Evolutionary conservation across 495 filamentous ascomycete genomes (phyloP).

Genomic region (Penicillium roqueforti): DNA sequence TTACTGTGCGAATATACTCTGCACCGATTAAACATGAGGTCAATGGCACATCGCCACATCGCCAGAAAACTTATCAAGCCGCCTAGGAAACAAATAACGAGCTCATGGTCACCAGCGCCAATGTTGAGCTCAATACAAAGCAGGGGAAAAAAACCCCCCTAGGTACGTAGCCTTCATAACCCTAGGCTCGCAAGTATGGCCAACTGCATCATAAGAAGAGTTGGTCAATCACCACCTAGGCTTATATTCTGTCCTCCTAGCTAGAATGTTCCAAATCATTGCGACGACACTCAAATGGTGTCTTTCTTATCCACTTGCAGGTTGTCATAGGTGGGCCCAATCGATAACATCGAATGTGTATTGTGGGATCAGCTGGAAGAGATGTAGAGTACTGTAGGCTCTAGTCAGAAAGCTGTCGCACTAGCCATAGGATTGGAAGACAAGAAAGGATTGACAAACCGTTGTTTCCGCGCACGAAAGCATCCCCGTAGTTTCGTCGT

Average conservation of each 20-base stretch:
- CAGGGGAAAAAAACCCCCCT: background rate
- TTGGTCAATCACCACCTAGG: background rate
- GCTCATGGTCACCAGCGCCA: background rate
- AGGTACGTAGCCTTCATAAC: background rate
- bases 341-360: background rate
- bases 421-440: background rate
- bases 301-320: background rate
- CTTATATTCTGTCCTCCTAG: background rate
- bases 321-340: background rate
- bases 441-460: slow-evolving; percentile 47
- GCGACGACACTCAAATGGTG: background rate
- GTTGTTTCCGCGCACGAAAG: slow-evolving; percentile 95
- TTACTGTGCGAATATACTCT: background rate
- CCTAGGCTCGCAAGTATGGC: background rate
- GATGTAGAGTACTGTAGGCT: slow-evolving; percentile 37
- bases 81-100: background rate
- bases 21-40: background rate
- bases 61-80: background rate
- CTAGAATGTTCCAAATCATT: background rate
- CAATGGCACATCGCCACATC: background rate
- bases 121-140: background rate
- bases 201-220: background rate
- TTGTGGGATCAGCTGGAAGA: slow-evolving; percentile 30
- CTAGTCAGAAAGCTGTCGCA: background rate
- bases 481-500: slow-evolving; percentile 82